Percentiles rank a stretch among this genome's conserved stretches.
These are phyloP conservation scores for Rhynchosporium secalis DNA, from an alignment of 2,329 filamentous ascomycete genomes.

Conservation along the genomic window DNA sequence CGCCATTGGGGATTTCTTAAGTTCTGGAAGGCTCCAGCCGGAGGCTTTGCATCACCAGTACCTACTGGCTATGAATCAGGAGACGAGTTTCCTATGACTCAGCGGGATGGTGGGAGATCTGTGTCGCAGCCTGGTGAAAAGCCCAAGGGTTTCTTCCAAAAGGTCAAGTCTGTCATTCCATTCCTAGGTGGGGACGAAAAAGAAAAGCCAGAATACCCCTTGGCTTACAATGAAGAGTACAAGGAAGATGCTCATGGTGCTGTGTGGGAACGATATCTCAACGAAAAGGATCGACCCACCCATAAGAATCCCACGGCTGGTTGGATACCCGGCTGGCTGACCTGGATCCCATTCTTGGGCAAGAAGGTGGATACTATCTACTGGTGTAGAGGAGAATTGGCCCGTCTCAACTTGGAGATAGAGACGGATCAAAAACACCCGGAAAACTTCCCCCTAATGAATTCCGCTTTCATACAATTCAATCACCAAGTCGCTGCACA, in stretches of 20 bases:
- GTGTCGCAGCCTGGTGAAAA: conserved; percentile 31
- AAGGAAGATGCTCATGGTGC: conserved; percentile 62
- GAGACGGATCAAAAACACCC: conserved; percentile 84
- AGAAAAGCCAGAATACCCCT: conserved; percentile 51
- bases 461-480: conserved; percentile 97
- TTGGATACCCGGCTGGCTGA: conserved; percentile 66
- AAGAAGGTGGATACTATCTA: conserved; percentile 96
- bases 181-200: conserved; percentile 43
- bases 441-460: conserved; percentile 88
- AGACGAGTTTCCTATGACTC: conserved; percentile 44
- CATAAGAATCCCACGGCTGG: conserved; percentile 70
- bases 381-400: conserved; percentile 82
- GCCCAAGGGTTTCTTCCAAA: conserved; percentile 52
- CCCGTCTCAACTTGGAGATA: conserved; percentile 86
- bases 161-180: conserved; percentile 51
- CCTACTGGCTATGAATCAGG: conserved; percentile 55
- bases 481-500: conserved; percentile 96
- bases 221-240: conserved; percentile 62
- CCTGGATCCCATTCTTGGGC: conserved; percentile 73
- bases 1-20: conserved; percentile 52
- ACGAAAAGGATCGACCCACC: conserved; percentile 78
- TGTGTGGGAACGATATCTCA: conserved; percentile 83
- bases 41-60: conserved; percentile 61
- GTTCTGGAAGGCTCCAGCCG: conserved; percentile 64
- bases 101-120: conserved; percentile 32